These are phyloP conservation scores for Sideroxylon spinosum DNA, from an alignment of 179 eudicot genomes.

Conservation along the genomic window DNA sequence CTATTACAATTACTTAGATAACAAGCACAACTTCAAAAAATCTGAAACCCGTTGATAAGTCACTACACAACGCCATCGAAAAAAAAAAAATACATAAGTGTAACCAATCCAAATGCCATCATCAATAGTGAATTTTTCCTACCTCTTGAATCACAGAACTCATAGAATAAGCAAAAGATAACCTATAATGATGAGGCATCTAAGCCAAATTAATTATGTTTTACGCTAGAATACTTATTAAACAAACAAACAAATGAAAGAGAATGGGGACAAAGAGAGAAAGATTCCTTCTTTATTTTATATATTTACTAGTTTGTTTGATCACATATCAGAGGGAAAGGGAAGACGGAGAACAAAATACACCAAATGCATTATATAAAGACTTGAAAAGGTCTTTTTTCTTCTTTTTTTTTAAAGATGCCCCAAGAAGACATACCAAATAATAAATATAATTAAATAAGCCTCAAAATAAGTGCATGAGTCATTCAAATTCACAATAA, in stretches of 20 bases:
- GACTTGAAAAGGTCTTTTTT: neutral
- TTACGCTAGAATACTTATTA: neutral
- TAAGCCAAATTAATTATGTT: neutral
- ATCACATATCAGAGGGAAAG: neutral
- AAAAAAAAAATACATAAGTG: neutral
- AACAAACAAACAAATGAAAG: no score
- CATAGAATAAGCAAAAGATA: neutral
- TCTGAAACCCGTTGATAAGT: neutral
- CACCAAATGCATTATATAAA: neutral
- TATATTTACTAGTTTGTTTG: neutral
- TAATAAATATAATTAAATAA: no score
- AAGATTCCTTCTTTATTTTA: neutral
- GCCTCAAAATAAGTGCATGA: neutral
- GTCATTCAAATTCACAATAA: neutral
- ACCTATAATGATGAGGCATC: neutral
- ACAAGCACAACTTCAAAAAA: neutral
- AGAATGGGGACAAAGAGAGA: conserved; percentile 1
- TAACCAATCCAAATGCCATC: neutral
- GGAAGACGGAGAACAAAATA: neutral
- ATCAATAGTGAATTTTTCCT: neutral
- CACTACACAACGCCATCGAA: neutral
- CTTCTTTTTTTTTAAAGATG: neutral
- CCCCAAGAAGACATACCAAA: neutral
- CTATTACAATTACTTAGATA: neutral
- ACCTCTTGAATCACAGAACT: neutral